Percentiles rank a stretch among this genome's conserved stretches.
Evolutionary conservation across 2,329 filamentous ascomycete genomes (phyloP).

Genomic region (Calonectria leucothoes): DNA sequence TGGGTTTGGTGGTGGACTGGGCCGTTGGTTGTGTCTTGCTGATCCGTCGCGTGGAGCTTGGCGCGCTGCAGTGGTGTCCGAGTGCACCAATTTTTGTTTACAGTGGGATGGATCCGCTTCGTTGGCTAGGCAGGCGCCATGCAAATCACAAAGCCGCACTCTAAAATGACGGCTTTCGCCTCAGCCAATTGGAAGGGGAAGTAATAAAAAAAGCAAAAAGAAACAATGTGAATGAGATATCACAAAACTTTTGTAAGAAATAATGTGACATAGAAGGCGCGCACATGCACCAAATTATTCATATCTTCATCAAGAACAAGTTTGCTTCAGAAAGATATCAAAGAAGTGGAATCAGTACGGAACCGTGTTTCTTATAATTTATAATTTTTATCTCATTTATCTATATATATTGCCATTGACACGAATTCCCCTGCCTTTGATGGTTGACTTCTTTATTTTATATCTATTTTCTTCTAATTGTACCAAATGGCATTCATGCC

Average conservation of each 20-base stretch:
- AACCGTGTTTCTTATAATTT: background rate
- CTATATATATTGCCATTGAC: background rate
- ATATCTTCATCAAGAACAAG: background rate
- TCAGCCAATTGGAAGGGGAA: background rate
- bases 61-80: background rate
- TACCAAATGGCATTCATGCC: slow-evolving; percentile 99
- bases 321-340: background rate
- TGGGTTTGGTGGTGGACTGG: too few relatives aligned
- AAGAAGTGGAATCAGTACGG: background rate
- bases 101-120: background rate
- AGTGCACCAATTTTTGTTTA: background rate
- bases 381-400: background rate
- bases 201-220: background rate
- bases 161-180: too few relatives aligned
- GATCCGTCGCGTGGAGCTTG: background rate
- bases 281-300: background rate
- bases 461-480: slow-evolving; percentile 11
- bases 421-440: background rate
- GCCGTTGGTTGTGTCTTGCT: too few relatives aligned
- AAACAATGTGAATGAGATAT: background rate
- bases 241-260: too few relatives aligned
- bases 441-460: background rate
- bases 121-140: background rate
- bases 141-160: background rate
- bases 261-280: too few relatives aligned